phyloP scores from a whole-genome alignment of 177 flowering plant genomes.

The Tripterygium wilfordii region DNA sequence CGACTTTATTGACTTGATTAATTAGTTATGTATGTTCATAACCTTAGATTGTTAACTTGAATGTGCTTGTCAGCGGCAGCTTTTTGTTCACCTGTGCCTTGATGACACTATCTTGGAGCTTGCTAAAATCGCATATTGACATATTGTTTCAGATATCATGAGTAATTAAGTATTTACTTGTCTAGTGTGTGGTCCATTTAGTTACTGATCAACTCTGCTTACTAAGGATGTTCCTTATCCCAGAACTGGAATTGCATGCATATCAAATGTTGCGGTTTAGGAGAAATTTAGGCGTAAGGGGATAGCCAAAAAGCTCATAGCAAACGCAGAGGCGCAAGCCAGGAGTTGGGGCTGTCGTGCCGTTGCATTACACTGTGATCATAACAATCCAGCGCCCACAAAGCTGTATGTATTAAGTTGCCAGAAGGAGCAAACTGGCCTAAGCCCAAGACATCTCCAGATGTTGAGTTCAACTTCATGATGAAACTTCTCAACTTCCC shows the following conservation, averaged over 20 bases:
- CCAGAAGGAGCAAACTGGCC: constrained; percentile 95
- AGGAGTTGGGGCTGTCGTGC: constrained; percentile 84
- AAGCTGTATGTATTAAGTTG: constrained; percentile 65
- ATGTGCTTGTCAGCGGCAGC: too few species aligned
- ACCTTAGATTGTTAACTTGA: too few species aligned
- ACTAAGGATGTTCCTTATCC: not conserved
- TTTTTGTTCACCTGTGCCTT: too few species aligned
- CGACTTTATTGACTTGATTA: too few species aligned
- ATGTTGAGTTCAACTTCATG: constrained; percentile 73
- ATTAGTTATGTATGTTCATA: too few species aligned
- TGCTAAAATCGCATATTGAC: too few species aligned
- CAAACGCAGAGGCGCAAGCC: constrained; percentile 80
- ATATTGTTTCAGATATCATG: too few species aligned
- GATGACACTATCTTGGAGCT: too few species aligned
- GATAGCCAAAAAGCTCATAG: constrained; percentile 69
- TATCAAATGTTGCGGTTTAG: constrained; percentile 93
- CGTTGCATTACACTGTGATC: constrained; percentile 82
- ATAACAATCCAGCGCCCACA: constrained; percentile 62
- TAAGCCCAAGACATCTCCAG: constrained; percentile 70
- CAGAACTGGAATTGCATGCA: constrained; percentile 94
- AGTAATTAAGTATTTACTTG: too few species aligned
- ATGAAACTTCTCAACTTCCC: constrained; percentile 68
- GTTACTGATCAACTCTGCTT: not conserved
- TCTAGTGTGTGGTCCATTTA: not conserved
- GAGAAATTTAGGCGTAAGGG: constrained; percentile 78